phyloP scores from a whole-genome alignment of 495 filamentous ascomycete genomes.

The Cudoniella acicularis region DNA sequence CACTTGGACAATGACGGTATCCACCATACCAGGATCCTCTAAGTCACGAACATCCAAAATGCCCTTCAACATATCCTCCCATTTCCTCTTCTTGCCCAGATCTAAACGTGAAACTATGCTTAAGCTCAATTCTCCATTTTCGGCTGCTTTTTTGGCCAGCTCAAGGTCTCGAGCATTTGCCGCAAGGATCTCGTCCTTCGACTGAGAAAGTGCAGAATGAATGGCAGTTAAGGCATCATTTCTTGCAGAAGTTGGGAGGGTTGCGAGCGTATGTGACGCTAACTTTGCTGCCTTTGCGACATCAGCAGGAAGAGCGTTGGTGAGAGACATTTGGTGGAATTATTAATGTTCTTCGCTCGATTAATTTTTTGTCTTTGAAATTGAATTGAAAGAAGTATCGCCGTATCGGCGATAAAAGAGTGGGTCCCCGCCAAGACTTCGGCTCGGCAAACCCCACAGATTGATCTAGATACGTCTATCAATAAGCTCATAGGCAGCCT shows the following conservation, averaged over 20 bases:
- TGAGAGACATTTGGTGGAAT: constrained; percentile 69
- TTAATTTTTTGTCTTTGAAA: not conserved
- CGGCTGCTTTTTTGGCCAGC: constrained; percentile 65
- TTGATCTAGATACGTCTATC: not conserved
- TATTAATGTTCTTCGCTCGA: not conserved
- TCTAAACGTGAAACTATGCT: constrained; percentile 92
- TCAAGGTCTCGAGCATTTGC: constrained; percentile 83
- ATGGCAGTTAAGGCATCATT: constrained; percentile 84
- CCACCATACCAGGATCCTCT: constrained; percentile 71
- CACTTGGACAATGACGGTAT: not conserved
- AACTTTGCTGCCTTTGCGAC: constrained; percentile 66
- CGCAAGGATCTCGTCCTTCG: constrained; percentile 70
- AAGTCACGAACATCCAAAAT: constrained; percentile 85
- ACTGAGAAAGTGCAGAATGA: constrained; percentile 62
- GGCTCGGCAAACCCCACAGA: not conserved
- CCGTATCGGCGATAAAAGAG: not conserved
- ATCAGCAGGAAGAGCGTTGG: constrained; percentile 63
- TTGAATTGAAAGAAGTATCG: not conserved
- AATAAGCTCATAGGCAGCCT: not conserved
- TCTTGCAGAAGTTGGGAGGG: constrained; percentile 58
- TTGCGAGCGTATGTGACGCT: constrained; percentile 66
- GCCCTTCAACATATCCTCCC: constrained; percentile 95
- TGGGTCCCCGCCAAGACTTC: not conserved
- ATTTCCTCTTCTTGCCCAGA: constrained; percentile 80
- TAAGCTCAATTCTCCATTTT: constrained; percentile 69